Conservation (phyloP, 1,284 basidiomycete genomes). For the Irpex sp. region DNA sequence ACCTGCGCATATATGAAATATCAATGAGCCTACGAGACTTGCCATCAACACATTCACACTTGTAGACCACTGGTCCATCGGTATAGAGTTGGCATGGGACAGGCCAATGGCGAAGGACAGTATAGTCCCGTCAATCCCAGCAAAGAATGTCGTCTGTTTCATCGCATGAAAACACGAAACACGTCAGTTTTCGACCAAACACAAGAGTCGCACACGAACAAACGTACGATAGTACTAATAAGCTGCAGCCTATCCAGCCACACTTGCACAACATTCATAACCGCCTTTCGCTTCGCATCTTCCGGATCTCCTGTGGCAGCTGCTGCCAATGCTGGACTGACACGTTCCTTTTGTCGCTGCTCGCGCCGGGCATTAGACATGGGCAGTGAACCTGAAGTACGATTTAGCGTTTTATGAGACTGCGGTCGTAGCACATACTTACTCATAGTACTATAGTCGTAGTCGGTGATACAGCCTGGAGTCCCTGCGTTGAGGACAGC, state of each 20-base stretch:
- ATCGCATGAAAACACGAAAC: background rate
- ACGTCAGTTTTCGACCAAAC: background rate
- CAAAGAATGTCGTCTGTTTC: constrained; percentile 69
- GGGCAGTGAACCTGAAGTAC: constrained; percentile 11
- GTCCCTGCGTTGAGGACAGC: background rate
- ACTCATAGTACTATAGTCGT: background rate
- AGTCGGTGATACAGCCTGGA: background rate
- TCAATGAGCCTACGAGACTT: constrained; percentile 55
- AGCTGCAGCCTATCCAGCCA: constrained; percentile 71
- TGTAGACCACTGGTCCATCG: constrained; percentile 13
- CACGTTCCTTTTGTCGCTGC: constrained; percentile 5
- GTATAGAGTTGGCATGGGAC: constrained; percentile 1
- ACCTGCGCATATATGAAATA: constrained; percentile 65
- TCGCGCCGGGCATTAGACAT: constrained; percentile 10
- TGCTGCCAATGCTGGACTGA: constrained; percentile 1
- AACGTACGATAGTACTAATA: constrained; percentile 64
- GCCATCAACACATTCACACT: constrained; percentile 51
- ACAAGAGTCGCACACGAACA: background rate
- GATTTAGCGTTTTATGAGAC: background rate
- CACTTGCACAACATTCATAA: constrained; percentile 58
- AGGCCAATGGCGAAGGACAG: constrained; percentile 46
- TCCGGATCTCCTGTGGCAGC: constrained; percentile 40
- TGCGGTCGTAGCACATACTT: background rate
- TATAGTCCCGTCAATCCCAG: constrained; percentile 63
- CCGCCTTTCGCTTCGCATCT: constrained; percentile 49